Evolutionary conservation across 257 asterid genomes (phyloP).

Genomic region (Lavandula angustifolia): DNA sequence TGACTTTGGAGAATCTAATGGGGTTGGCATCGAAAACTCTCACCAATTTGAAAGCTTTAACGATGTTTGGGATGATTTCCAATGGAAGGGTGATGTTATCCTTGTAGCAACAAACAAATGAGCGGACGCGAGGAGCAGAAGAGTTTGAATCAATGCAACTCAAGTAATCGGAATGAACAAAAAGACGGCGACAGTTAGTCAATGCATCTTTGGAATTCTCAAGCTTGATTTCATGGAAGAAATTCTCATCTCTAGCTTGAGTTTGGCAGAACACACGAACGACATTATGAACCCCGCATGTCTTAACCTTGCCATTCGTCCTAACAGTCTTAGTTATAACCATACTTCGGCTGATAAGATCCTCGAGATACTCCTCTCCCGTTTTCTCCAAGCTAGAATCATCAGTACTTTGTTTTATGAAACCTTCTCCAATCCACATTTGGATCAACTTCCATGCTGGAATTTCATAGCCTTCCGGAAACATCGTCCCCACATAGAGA

Average conservation of each 20-base stretch:
- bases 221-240: not conserved
- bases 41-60: too few species aligned
- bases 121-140: not conserved
- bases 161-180: not conserved
- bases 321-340: not conserved
- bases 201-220: too few species aligned
- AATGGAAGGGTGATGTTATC: too few species aligned
- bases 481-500: constrained; percentile 12
- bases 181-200: constrained; percentile 18
- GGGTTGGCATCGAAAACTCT: too few species aligned
- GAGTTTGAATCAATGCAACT: not conserved
- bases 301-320: not conserved
- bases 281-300: constrained; percentile 7
- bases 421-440: constrained; percentile 23
- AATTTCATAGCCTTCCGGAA: not conserved
- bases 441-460: not conserved
- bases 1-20: too few species aligned
- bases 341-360: not conserved
- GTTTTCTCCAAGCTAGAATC: constrained; percentile 15
- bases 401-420: not conserved
- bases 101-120: constrained; percentile 3
- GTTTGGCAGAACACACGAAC: constrained; percentile 11
- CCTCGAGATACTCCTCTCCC: not conserved
- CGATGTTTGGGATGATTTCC: too few species aligned
- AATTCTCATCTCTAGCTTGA: constrained; percentile 3